Conservation (phyloP, 345 rosid genomes). For the Gossypium ekmanianum region DNA sequence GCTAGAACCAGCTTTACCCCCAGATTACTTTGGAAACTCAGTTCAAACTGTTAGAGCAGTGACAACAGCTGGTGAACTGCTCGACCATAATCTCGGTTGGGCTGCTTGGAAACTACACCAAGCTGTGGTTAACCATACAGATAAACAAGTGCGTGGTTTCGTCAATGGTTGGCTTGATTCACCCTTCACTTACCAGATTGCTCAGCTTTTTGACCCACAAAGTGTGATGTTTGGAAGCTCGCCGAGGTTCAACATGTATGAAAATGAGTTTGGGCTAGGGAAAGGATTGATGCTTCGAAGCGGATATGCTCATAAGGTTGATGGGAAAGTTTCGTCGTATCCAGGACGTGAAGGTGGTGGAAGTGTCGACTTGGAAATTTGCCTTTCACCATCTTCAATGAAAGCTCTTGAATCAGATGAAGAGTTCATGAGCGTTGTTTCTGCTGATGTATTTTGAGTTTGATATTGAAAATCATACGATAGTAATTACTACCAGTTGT, state of each 20-base stretch:
- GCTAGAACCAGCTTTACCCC: too few relatives aligned
- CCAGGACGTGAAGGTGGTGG: conserved; percentile 68
- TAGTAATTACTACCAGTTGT: too few relatives aligned
- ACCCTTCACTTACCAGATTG: conserved; percentile 39
- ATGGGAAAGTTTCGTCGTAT: conserved; percentile 55
- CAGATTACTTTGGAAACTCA: too few relatives aligned
- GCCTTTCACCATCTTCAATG: conserved; percentile 56
- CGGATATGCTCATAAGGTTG: conserved; percentile 65
- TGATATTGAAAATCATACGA: too few relatives aligned
- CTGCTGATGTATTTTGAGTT: neutral
- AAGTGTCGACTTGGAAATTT: conserved; percentile 67
- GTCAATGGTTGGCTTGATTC: neutral
- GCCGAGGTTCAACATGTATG: conserved; percentile 69
- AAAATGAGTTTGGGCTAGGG: conserved; percentile 22
- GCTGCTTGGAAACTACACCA: too few relatives aligned
- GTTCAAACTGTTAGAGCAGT: too few relatives aligned
- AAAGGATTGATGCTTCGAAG: conserved; percentile 56
- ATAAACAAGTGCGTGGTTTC: too few relatives aligned
- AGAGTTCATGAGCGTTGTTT: neutral
- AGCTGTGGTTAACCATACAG: too few relatives aligned
- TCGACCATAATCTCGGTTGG: too few relatives aligned
- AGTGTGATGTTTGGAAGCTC: conserved; percentile 78
- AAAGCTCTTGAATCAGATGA: conserved; percentile 40
- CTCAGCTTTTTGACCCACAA: conserved; percentile 39
- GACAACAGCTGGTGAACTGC: too few relatives aligned